Conservation (phyloP, 73 alveolate genomes). For the Breviolum minutum region DNA sequence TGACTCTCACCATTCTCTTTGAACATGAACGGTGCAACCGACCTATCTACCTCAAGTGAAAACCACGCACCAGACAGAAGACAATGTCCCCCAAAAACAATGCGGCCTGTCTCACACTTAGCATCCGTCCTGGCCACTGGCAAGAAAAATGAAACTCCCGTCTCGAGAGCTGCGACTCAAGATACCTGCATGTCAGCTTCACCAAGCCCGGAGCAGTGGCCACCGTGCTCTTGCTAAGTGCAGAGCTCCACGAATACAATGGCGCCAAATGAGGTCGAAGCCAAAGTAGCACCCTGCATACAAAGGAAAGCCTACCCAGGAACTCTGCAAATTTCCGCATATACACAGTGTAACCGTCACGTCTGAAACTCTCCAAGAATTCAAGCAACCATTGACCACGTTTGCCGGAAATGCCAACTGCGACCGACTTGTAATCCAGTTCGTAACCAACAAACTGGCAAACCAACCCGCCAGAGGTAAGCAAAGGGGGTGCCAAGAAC, state of each 20-base stretch:
- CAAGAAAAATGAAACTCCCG: no score
- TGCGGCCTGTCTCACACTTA: not conserved
- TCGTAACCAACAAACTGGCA: conserved; percentile 9
- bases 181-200: not conserved
- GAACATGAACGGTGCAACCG: not conserved
- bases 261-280: not conserved
- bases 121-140: not conserved
- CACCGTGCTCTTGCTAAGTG: not conserved
- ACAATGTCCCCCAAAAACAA: not conserved
- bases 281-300: not conserved
- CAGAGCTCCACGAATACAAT: not conserved
- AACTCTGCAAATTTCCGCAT: not conserved
- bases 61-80: not conserved
- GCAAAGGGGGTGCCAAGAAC: conserved; percentile 28
- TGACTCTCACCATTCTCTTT: not conserved
- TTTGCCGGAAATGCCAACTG: not conserved
- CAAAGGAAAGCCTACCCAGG: not conserved
- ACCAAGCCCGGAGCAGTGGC: not conserved
- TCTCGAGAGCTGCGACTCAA: not conserved
- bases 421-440: not conserved
- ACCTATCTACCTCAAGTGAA: not conserved
- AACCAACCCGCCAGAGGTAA: not conserved
- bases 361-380: not conserved
- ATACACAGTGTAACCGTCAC: not conserved
- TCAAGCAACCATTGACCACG: not conserved